Evolutionary conservation across 148 eudicot species (phyloP).

Genomic region (Selenicereus undatus): DNA sequence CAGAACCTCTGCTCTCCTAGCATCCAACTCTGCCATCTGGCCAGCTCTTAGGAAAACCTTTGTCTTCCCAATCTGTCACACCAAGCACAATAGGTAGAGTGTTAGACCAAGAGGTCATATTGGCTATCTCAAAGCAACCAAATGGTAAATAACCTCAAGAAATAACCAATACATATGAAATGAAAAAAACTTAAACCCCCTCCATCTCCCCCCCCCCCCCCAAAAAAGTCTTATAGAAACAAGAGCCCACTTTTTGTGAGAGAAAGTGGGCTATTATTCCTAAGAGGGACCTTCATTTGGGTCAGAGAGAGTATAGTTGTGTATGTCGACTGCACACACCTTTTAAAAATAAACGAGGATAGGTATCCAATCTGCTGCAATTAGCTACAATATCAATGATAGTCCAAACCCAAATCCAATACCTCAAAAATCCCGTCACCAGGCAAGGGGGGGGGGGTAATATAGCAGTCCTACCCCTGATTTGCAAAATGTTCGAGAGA

Average conservation of each 20-base stretch:
- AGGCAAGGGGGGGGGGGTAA: too few species aligned
- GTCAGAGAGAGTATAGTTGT: neutral
- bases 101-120: neutral
- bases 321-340: neutral
- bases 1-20: constrained; percentile 90
- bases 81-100: constrained; percentile 15
- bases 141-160: neutral
- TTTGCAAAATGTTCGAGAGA: too few species aligned
- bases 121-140: constrained; percentile 1
- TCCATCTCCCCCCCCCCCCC: too few species aligned
- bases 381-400: neutral
- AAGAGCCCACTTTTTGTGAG: too few species aligned
- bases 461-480: too few species aligned
- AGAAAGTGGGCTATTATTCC: too few species aligned
- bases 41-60: constrained; percentile 99
- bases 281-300: neutral
- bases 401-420: too few species aligned
- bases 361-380: neutral
- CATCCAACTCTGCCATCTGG: constrained; percentile 98
- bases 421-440: too few species aligned
- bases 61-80: constrained; percentile 85
- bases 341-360: neutral
- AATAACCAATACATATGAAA: neutral
- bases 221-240: too few species aligned
- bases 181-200: neutral